phyloP scores from a whole-genome alignment of 148 eudicot genomes.

The Cornus controversa region DNA sequence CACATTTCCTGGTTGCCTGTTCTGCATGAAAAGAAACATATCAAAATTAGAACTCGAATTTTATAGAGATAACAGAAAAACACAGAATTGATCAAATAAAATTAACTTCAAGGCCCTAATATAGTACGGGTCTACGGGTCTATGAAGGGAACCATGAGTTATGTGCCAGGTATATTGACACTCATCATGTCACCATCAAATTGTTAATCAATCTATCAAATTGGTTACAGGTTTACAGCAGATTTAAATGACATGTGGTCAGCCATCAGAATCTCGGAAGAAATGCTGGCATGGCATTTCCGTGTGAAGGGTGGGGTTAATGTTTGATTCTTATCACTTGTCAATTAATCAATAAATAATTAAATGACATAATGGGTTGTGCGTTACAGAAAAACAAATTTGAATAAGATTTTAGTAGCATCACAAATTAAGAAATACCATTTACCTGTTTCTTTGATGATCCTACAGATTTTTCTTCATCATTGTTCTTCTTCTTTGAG shows the following conservation, averaged over 20 bases:
- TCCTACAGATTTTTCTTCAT: slow-evolving; percentile 36
- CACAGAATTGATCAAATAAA: background rate
- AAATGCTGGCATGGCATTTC: background rate
- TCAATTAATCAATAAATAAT: background rate
- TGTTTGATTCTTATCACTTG: background rate
- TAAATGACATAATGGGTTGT: background rate
- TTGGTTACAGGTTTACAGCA: background rate
- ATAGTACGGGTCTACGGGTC: background rate
- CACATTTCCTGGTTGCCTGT: slow-evolving; percentile 27
- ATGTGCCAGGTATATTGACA: background rate
- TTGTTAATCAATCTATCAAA: background rate
- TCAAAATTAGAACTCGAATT: slow-evolving; percentile 13
- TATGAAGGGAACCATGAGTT: background rate
- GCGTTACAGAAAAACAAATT: background rate
- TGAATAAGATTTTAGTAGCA: slow-evolving; percentile 2
- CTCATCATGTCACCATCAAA: background rate
- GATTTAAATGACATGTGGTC: background rate
- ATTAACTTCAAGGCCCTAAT: background rate
- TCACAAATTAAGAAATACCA: slow-evolving; percentile 1
- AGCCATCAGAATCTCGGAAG: background rate
- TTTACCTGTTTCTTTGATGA: slow-evolving; percentile 57
- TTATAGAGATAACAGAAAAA: slow-evolving; percentile 9
- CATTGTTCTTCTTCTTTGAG: slow-evolving; percentile 36
- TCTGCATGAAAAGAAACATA: slow-evolving; percentile 37
- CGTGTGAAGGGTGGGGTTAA: background rate